Base-by-base conservation (phyloP, 208 protist genomes). In the Leishmania mexicana region DNA sequence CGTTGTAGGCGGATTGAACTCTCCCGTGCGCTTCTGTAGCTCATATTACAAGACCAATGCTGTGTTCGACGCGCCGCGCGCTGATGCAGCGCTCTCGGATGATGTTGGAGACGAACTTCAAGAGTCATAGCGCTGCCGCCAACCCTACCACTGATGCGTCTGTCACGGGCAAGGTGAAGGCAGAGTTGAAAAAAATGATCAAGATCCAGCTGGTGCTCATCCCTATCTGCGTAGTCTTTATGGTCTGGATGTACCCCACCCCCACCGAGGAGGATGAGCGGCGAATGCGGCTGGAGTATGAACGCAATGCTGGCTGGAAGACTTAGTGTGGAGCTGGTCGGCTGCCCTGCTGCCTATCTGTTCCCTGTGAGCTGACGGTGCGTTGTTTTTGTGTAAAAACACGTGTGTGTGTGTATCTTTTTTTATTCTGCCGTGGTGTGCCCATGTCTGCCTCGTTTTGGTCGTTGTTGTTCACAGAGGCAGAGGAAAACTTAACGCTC, bases 301-400 rank as follows among this genome's bases (percentile, higher is more conserved):
- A 95, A 75, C 87, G 88, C 70, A 94, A 94, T 40, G 94, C 94
- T 7, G 92, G 94, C 10, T 97, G 94, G 94, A 97, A 97, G 81
- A 97, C 94, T 42, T 97, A 91, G 92, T 49, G 7, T 10, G 71
- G 8, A 11, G 15, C 21, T 17, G 5, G 13, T 6, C 38, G 21
- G 38, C 38, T 28, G 7, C 38, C 0, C 17, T 45, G 65, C 31
- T 71, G 65, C 7, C 19, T 28, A 3, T 45, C 13, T 5, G 6
- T 7, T 38, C n/a, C 24, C n/a, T 15, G 7, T 67, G 21, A 21
- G 62, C 31, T 35, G 10, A 19, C n/a, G 11, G n/a, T 5, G 62
- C 62, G 13, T 67, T 8, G 28, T 13, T 38, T 45, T 28, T 71
- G 13, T 28, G 17, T n/a, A 3, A 24, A 13, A 24, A 28, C 57